Base-by-base conservation (phyloP, 2,329 filamentous ascomycete genomes). In the Colletotrichum truncatum region DNA sequence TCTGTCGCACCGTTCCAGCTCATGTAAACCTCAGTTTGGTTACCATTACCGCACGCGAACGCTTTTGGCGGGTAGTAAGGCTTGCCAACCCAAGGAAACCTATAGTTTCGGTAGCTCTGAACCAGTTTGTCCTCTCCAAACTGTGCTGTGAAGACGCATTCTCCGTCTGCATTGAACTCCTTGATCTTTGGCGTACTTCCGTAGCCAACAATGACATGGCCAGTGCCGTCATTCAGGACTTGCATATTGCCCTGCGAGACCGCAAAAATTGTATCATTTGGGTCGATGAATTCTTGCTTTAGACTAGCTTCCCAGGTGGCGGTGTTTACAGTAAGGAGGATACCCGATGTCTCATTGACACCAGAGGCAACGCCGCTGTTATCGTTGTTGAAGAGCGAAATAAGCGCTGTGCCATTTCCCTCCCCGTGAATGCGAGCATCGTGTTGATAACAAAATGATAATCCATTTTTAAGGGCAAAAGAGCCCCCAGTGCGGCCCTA, bases 151-250 rank as follows among this genome's bases (percentile, higher is more conserved):
- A 86, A 87, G 25, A 89, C 75, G 4, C 82, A 72, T 6, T 79
- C 73, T 10, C 86, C 86, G 12, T 82, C 79, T 2, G 76, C 69
- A 0, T 78, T 77, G 68, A 84, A 80, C 68, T 84, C 82, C 14
- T 81, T 85, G 18, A 83, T 70, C 5, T 80, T 81, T 0, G 82
- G 82, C 23, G 80, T 78, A 1, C 79, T 81, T 5, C 87, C 86
- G 85, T 86, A 89, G 66, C 85, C 84, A 26, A 89, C 81, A 38
- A 89, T 75, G 7, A 81, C 81, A 61, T 87, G 84, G 26, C 83
- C 84, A 52, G 82, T 82, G 34, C 57, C 51, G 0, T 57, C 52
- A 11, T 82, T 80, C 0, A 89, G 78, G 6, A 85, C 69, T 67
- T 90, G 87, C 23, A 85, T 81, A 12, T 77, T 80, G 7, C 80